These are phyloP conservation scores for Gelatoporia subvermispora DNA, from an alignment of 768 basidiomycete genomes.

Conservation along the genomic window DNA sequence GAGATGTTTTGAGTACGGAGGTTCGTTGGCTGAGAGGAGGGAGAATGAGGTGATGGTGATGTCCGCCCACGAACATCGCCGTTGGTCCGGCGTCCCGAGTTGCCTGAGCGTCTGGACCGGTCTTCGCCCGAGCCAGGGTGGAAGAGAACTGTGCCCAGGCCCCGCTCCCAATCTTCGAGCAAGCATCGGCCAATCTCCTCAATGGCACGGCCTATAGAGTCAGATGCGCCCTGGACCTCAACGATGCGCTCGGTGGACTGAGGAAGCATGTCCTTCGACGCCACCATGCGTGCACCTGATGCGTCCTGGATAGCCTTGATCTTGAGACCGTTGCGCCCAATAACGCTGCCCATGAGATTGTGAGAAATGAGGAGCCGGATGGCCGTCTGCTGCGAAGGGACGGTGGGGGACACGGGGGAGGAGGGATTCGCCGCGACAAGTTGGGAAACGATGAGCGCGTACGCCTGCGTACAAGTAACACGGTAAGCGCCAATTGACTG, in stretches of 20 bases:
- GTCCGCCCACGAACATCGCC: slow-evolving; percentile 36
- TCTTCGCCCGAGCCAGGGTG: slow-evolving; percentile 88
- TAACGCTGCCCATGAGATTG: slow-evolving; percentile 99
- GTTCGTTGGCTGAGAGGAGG: slow-evolving; percentile 55
- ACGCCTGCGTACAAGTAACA: slow-evolving; percentile 71
- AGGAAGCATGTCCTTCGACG: slow-evolving; percentile 97
- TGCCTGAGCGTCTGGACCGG: slow-evolving; percentile 64
- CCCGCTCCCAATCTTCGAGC: slow-evolving; percentile 95
- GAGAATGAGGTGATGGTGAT: slow-evolving; percentile 46
- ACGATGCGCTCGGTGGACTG: slow-evolving; percentile 99
- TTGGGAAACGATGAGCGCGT: slow-evolving; percentile 89
- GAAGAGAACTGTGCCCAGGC: slow-evolving; percentile 90
- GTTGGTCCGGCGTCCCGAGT: slow-evolving; percentile 27
- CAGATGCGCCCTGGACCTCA: slow-evolving; percentile 92
- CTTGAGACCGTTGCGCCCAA: slow-evolving; percentile 93
- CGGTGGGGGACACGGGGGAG: slow-evolving; percentile 67
- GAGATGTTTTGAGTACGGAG: slow-evolving; percentile 98
- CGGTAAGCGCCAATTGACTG: neutral
- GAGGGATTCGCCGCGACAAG: slow-evolving; percentile 80
- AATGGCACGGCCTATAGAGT: slow-evolving; percentile 88
- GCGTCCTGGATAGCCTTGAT: slow-evolving; percentile 98
- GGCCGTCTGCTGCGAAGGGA: slow-evolving; percentile 57
- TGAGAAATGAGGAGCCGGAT: slow-evolving; percentile 98
- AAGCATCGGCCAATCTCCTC: slow-evolving; percentile 95
- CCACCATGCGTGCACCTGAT: slow-evolving; percentile 96